phyloP scores from a whole-genome alignment of 345 rosid genomes.

The Bretschneidera sinensis region DNA sequence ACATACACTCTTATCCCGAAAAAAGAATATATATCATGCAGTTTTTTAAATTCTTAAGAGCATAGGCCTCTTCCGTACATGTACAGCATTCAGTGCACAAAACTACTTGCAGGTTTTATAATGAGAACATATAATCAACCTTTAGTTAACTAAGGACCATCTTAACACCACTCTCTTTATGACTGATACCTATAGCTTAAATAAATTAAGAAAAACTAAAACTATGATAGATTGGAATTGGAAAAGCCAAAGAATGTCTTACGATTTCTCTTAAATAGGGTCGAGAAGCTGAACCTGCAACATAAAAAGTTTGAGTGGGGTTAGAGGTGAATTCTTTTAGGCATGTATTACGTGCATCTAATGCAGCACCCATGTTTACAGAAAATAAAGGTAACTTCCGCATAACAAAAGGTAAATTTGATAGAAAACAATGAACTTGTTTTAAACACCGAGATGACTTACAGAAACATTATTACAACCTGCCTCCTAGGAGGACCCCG shows the following conservation, averaged over 20 bases:
- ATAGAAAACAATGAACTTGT: background rate
- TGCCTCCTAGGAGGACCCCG: constrained; percentile 66
- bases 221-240: background rate
- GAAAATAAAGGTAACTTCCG: background rate
- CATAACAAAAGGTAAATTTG: background rate
- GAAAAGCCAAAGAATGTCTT: constrained; percentile 27
- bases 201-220: too few relatives aligned
- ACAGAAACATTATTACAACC: constrained; percentile 53
- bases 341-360: background rate
- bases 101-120: background rate
- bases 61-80: background rate
- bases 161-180: background rate
- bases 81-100: background rate
- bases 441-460: constrained; percentile 24
- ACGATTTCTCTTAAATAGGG: constrained; percentile 79
- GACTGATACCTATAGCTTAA: background rate
- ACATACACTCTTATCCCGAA: too few relatives aligned
- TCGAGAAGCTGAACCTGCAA: constrained; percentile 95
- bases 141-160: background rate
- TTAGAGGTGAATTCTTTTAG: constrained; percentile 14
- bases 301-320: constrained; percentile 1
- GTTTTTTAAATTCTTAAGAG: too few relatives aligned
- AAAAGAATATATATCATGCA: too few relatives aligned
- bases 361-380: background rate
- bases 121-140: constrained; percentile 7